Conservation (phyloP, 305 asterid species). For the Fraxinus paxiana region DNA sequence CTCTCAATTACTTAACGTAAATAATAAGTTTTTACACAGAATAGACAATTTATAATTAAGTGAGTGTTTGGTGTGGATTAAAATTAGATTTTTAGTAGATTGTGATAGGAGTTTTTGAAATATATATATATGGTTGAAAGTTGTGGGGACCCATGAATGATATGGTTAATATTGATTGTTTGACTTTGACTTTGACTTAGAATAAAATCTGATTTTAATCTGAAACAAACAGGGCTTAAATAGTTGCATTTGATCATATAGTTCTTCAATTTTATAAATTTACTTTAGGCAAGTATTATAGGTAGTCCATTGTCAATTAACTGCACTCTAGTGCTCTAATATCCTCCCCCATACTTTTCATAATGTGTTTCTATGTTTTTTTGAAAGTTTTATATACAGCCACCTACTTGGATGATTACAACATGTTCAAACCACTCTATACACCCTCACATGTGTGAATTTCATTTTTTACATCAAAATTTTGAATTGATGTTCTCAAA, state of each 20-base stretch:
- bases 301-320: neutral
- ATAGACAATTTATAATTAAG: neutral
- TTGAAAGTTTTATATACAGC: neutral
- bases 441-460: neutral
- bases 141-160: too few species aligned
- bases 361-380: neutral
- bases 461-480: neutral
- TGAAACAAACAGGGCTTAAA: too few species aligned
- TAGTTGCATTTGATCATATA: neutral
- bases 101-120: too few species aligned
- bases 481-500: neutral
- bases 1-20: neutral
- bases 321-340: neutral
- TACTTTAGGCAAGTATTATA: neutral
- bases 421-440: neutral
- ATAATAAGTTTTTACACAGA: neutral
- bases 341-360: neutral
- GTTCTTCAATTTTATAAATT: neutral
- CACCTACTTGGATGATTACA: neutral
- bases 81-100: too few species aligned
- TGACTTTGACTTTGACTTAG: too few species aligned
- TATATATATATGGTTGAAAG: too few species aligned
- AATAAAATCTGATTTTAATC: too few species aligned
- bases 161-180: too few species aligned
- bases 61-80: too few species aligned